Percentiles rank a stretch among this genome's conserved stretches.
Conservation (phyloP, 73 alveolate species). For the Paramecium sonneborni region DNA sequence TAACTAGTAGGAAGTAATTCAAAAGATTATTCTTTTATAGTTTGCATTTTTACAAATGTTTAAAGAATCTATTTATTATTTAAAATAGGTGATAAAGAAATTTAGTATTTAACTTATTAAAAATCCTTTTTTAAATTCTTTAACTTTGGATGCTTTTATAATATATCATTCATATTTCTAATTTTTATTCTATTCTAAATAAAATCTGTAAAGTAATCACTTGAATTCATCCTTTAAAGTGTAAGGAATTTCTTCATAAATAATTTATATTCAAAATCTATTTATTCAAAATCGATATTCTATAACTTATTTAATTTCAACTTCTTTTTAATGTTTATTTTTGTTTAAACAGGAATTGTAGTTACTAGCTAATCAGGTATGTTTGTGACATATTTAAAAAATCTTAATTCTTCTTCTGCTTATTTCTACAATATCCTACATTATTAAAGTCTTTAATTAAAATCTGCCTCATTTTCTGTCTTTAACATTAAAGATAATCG, state of each 20-base stretch:
- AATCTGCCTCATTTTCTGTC: constrained; percentile 49
- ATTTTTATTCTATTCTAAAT: background rate
- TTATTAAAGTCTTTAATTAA: constrained; percentile 1
- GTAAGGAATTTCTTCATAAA: constrained; percentile 50
- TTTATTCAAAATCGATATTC: background rate
- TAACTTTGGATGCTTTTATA: background rate
- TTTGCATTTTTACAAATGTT: constrained; percentile 25
- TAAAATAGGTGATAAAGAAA: background rate
- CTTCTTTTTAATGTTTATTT: constrained; percentile 10
- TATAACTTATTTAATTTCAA: background rate
- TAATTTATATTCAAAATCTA: constrained; percentile 50
- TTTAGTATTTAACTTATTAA: background rate
- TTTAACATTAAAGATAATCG: constrained; percentile 44
- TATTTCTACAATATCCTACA: constrained; percentile 15
- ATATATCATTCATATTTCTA: background rate
- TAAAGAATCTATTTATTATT: constrained; percentile 25
- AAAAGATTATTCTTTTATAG: background rate
- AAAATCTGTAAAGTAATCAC: background rate
- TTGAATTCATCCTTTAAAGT: background rate
- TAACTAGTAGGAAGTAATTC: background rate
- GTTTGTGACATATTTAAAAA: constrained; percentile 49
- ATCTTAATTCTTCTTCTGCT: constrained; percentile 66
- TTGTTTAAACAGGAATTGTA: background rate
- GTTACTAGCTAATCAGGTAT: constrained; percentile 11
- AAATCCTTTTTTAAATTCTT: background rate